These are phyloP conservation scores for Celoporthe dispersa DNA, from an alignment of 2,329 filamentous ascomycete genomes.

Conservation along the genomic window DNA sequence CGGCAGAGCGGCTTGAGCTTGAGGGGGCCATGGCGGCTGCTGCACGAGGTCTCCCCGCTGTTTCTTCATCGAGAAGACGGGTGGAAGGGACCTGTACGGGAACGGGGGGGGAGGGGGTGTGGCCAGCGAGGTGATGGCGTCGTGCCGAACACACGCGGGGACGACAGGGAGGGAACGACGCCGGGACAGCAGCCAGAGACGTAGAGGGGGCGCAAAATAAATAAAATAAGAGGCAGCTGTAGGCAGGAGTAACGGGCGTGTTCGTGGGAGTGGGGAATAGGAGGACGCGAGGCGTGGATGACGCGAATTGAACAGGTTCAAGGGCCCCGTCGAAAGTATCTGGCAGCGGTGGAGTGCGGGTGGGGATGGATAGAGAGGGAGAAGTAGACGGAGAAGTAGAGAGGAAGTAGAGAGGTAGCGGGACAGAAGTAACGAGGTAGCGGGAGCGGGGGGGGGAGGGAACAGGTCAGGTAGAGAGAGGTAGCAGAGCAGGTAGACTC, in stretches of 20 bases:
- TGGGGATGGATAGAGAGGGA: slow-evolving; percentile 9
- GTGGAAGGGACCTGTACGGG: neutral
- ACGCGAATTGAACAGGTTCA: slow-evolving; percentile 25
- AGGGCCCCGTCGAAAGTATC: slow-evolving; percentile 18
- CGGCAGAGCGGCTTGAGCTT: slow-evolving; percentile 37
- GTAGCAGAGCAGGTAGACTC: slow-evolving; percentile 23
- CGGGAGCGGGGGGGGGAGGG: slow-evolving; percentile 14
- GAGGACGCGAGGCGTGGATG: slow-evolving; percentile 27
- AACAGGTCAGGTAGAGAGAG: slow-evolving; percentile 21
- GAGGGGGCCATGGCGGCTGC: slow-evolving; percentile 38
- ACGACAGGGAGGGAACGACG: slow-evolving; percentile 18
- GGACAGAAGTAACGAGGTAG: slow-evolving; percentile 24
- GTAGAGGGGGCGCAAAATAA: no score
- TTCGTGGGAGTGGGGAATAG: slow-evolving; percentile 11
- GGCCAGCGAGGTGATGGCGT: slow-evolving; percentile 8
- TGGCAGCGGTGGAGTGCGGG: slow-evolving; percentile 15
- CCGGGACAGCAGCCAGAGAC: slow-evolving; percentile 11
- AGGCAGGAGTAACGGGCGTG: slow-evolving; percentile 8
- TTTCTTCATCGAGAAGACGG: slow-evolving; percentile 33
- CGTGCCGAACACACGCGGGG: slow-evolving; percentile 17
- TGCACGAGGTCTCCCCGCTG: slow-evolving; percentile 31
- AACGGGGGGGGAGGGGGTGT: slow-evolving; percentile 7
- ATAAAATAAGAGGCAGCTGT: neutral
- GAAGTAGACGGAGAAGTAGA: slow-evolving; percentile 9
- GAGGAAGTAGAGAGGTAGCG: slow-evolving; percentile 23